Base-by-base conservation (phyloP, 257 asterid genomes). In the Rehmannia glutinosa region DNA sequence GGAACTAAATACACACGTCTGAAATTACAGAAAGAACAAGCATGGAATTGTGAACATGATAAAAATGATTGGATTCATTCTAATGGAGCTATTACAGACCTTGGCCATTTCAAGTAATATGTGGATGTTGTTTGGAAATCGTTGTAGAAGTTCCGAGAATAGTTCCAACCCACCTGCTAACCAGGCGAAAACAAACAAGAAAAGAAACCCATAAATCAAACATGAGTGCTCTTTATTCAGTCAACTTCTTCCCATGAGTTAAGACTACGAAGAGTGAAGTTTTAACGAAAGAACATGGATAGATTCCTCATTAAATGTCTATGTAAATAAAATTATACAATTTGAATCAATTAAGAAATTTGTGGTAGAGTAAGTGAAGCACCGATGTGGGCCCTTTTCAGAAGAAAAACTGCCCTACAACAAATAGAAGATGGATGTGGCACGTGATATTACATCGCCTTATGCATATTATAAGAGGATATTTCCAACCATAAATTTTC, bases 91-190 rank as follows among this genome's bases (percentile, higher is more conserved):
- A 38, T 39, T 58, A 77, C 82, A 75, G 69, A 93, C 99, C 99
- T 94, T 94, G 43, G 97, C 97, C 92, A 90, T 91, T 84, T 94
- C 99, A 58, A 94, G 95, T 75, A 94, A 77, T 65, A 94, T 64
- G 80, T 91, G 97, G 58, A 82, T 58, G 70, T 91, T 94, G 83
- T 85, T 83, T 25, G 99, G 99, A 81, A 94, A 94, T 70, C 49
- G 92, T 75, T 84, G 96, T 73, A 94, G 82, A 72, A 94, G 96
- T 80, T 94, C 97, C 27, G 88, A 75, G 73, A 84, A 91, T 68
- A 86, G 75, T 68, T 94, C 99, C 83, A 94, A 71, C 39, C 97
- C 99, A 76, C 96, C 99, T 93, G 89, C 73, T 73, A 68, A 68
- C 47, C 69, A 71, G 54, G 27, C 8, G 21, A 60, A 69, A 66